These are phyloP conservation scores for Dalbergia cultrata DNA, from an alignment of 306 rosid species.

Conservation along the genomic window DNA sequence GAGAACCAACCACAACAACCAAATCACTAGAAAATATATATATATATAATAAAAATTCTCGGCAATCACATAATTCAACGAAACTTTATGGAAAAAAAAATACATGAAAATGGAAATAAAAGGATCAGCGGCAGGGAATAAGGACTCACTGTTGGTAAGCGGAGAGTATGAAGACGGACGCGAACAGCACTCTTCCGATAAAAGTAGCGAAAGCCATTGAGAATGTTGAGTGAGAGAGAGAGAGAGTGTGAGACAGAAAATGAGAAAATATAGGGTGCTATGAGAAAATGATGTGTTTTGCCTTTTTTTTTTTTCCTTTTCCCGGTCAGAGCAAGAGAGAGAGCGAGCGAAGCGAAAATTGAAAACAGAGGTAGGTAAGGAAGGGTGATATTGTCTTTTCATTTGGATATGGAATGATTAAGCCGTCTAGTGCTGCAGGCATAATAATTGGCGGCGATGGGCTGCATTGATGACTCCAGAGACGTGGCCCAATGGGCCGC, in stretches of 20 bases:
- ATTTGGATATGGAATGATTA: background rate
- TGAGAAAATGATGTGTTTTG: conserved; percentile 12
- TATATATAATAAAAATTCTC: background rate
- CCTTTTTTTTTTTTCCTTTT: background rate
- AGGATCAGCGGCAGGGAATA: background rate
- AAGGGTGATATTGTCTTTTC: conserved; percentile 45
- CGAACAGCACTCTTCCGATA: conserved; percentile 71
- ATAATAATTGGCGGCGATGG: conserved; percentile 8
- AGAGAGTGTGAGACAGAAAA: background rate
- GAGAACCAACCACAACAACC: conserved; percentile 22
- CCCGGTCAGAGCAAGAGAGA: conserved; percentile 43
- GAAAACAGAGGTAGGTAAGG: conserved; percentile 30
- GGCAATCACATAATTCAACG: background rate
- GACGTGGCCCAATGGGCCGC: conserved; percentile 38
- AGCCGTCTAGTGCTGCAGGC: background rate
- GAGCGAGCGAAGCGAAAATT: conserved; percentile 45
- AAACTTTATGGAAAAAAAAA: background rate
- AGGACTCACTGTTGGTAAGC: conserved; percentile 68
- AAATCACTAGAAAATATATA: conserved; percentile 1
- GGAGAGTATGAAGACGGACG: conserved; percentile 67
- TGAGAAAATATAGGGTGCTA: conserved; percentile 34
- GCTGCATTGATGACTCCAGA: conserved; percentile 7
- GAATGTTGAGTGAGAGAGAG: conserved; percentile 25
- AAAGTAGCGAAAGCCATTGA: conserved; percentile 66
- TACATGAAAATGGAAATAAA: background rate